Base-by-base conservation (phyloP, 495 filamentous ascomycete species). In the Podospora appendiculata region DNA sequence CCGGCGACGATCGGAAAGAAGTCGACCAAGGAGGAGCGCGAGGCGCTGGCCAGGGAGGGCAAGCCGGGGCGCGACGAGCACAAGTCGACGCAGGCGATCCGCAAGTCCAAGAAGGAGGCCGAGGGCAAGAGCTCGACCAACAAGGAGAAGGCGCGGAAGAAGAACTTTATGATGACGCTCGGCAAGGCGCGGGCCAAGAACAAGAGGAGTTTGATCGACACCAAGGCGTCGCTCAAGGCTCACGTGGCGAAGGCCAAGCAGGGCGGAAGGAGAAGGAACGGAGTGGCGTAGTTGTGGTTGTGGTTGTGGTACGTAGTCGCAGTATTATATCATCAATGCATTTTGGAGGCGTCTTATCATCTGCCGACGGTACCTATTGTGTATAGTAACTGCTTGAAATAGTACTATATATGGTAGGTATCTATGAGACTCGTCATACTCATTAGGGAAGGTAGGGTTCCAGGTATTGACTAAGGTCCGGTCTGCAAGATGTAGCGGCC, bases 141-240 rank as follows among this genome's bases (percentile, higher is more conserved):
- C 72, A 88, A 88, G 77, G 94, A 99, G 77, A 99, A 99, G 79
- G 83, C 87, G 32, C 75, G 92, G 47, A 86, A 84, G 76, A 97
- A 99, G 83, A 97, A 97, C 67, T 94, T 97, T 69, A 64, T 97
- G 61, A 99, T 99, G 94, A 96, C 90, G 32, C 68, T 97, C 38
- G 88, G 90, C 45, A 97, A 97, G 76, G 92, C 93, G 3, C 88
- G 88, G 72, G 79, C 75, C 45, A 97, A 96, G 76, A 84, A 88
- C 64, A 96, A 95, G 84, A 78, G 89, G 59, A 95, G 88, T 82
- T 74, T 98, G 63, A 78, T 85, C 40, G 85, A 96, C 61, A 89
- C 84, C 42, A 79, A 81, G 57, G 86, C 83, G 66, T 78, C 88
- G 47, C 60, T 98, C 58, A 89, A 80, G 69, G 86, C 81, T 45